Evolutionary conservation across 78 protist genomes (phyloP).

Genomic region (Trichosphaerium sp.): DNA sequence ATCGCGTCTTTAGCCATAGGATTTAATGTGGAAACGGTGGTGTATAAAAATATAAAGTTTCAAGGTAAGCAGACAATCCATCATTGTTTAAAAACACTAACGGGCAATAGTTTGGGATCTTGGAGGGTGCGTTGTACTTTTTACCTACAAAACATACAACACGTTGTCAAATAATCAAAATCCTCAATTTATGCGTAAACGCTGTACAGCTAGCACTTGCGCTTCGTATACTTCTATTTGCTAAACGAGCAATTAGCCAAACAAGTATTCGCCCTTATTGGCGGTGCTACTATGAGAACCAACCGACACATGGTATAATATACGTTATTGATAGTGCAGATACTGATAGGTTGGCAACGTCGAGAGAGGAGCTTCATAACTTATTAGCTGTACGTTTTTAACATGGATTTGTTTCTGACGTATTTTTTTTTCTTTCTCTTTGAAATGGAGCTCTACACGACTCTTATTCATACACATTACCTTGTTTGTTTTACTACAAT

Average conservation of each 20-base stretch:
- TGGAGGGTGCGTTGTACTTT: conserved; percentile 77
- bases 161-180: no score
- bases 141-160: no score
- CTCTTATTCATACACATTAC: not conserved
- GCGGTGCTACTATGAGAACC: conserved; percentile 93
- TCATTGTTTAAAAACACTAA: not conserved
- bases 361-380: conserved; percentile 66
- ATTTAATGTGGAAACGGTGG: conserved; percentile 90
- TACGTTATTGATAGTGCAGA: conserved; percentile 87
- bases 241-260: no score
- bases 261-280: conserved; percentile 78
- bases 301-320: conserved; percentile 84
- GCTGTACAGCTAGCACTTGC: no score
- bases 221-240: no score
- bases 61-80: conserved; percentile 58
- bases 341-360: conserved; percentile 64
- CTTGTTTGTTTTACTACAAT: not conserved
- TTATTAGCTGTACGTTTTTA: conserved; percentile 56
- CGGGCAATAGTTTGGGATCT: conserved; percentile 60
- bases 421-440: no score
- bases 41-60: conserved; percentile 81
- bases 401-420: not conserved
- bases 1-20: conserved; percentile 67
- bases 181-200: no score
- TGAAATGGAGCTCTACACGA: no score